Percentiles rank a stretch among this genome's conserved stretches.
These are phyloP conservation scores for Poa annua DNA, from an alignment of 176 grass and related monocot species.

Conservation along the genomic window DNA sequence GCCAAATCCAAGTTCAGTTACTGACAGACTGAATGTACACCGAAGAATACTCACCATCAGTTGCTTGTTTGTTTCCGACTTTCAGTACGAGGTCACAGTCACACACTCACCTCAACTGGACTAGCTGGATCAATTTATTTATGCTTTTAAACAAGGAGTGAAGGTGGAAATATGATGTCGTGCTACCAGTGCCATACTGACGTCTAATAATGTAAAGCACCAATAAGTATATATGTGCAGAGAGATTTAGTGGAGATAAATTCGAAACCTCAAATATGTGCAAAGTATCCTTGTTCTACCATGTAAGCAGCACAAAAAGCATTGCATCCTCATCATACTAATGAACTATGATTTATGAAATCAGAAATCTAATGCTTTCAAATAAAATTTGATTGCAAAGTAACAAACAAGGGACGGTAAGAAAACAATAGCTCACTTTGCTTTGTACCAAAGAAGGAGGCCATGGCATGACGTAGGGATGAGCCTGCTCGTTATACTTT, in stretches of 20 bases:
- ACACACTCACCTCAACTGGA: too few relatives aligned
- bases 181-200: not conserved
- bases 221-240: not conserved
- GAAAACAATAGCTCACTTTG: not conserved
- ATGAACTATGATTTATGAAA: not conserved
- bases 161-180: not conserved
- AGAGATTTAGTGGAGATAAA: not conserved
- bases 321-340: not conserved
- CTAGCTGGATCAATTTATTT: not conserved
- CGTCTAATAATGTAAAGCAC: not conserved
- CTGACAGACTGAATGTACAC: not conserved
- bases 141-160: not conserved
- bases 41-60: not conserved
- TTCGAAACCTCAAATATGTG: not conserved
- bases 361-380: not conserved
- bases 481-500: not conserved
- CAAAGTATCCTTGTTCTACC: not conserved
- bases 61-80: too few relatives aligned
- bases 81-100: too few relatives aligned
- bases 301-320: not conserved
- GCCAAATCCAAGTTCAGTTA: not conserved
- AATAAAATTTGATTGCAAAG: not conserved
- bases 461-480: not conserved
- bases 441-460: not conserved
- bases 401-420: not conserved